Evolutionary conservation across 1,284 basidiomycete genomes (phyloP).

Genomic region (Filobasidium uniguttulatum): DNA sequence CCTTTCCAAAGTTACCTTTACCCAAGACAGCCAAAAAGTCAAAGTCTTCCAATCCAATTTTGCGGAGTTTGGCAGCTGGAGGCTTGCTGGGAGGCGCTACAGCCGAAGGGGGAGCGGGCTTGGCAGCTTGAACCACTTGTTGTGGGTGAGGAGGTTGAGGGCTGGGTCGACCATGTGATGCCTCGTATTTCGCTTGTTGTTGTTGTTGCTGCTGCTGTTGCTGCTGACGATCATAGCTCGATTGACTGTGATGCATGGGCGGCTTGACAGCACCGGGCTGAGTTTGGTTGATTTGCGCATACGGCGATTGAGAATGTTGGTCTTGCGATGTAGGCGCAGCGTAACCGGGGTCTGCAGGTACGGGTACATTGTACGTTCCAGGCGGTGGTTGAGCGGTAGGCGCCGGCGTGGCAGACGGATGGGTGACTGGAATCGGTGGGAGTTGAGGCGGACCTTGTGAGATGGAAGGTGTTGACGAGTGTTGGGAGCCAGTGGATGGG

Average conservation of each 20-base stretch:
- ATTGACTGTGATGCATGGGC: not conserved
- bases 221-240: conserved; percentile 3
- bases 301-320: not conserved
- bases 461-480: too few species aligned
- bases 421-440: conserved; percentile 17
- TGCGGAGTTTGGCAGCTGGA: conserved; percentile 44
- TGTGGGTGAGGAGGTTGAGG: conserved; percentile 42
- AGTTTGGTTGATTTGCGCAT: not conserved
- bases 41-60: conserved; percentile 95
- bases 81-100: conserved; percentile 8
- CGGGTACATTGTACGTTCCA: conserved; percentile 18
- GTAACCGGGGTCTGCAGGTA: conserved; percentile 30
- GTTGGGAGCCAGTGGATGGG: conserved; percentile 15
- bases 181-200: not conserved
- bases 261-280: not conserved
- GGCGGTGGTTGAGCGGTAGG: conserved; percentile 21
- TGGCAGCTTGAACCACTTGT: conserved; percentile 37
- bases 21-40: conserved; percentile 97
- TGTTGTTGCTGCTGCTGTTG: not conserved
- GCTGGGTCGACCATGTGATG: not conserved
- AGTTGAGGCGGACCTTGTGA: conserved; percentile 17
- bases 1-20: conserved; percentile 99
- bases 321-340: conserved; percentile 24
- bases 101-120: conserved; percentile 12
- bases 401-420: conserved; percentile 16